These are phyloP conservation scores for Sporothrix pallida DNA, from an alignment of 2,329 filamentous ascomycete species.

Conservation along the genomic window DNA sequence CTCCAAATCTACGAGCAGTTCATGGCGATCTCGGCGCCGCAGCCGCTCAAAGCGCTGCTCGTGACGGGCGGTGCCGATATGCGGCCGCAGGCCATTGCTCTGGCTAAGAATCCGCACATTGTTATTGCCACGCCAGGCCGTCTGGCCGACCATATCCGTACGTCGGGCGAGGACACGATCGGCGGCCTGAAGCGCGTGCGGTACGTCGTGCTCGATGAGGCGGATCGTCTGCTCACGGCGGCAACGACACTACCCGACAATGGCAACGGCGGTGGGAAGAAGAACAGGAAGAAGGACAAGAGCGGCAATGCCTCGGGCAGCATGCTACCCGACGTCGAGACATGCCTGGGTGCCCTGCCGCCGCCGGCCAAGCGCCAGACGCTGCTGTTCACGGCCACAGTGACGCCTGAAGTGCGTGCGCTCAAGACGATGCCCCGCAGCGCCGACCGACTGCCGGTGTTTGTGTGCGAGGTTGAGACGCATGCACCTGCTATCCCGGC, in stretches of 20 bases:
- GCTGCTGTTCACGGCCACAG: slow-evolving; percentile 91
- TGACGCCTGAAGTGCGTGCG: slow-evolving; percentile 88
- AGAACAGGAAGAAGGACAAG: slow-evolving; percentile 74
- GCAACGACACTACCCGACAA: slow-evolving; percentile 45
- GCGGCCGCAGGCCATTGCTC: slow-evolving; percentile 83
- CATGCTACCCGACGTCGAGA: slow-evolving; percentile 94
- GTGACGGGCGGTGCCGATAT: slow-evolving; percentile 93
- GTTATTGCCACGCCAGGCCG: slow-evolving; percentile 94
- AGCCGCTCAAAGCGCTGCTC: slow-evolving; percentile 85
- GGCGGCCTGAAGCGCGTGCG: slow-evolving; percentile 77
- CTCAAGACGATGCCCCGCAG: slow-evolving; percentile 77
- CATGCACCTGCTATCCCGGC: slow-evolving; percentile 76
- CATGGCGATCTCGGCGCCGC: slow-evolving; percentile 86
- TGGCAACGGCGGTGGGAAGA: slow-evolving; percentile 55
- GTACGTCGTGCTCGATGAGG: slow-evolving; percentile 93
- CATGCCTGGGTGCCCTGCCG: slow-evolving; percentile 82
- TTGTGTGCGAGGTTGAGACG: slow-evolving; percentile 87
- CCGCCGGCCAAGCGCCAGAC: slow-evolving; percentile 83
- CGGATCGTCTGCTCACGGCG: slow-evolving; percentile 81
- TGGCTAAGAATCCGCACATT: slow-evolving; percentile 82
- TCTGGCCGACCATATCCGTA: slow-evolving; percentile 90
- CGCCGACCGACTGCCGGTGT: slow-evolving; percentile 75
- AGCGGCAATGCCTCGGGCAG: slow-evolving; percentile 64
- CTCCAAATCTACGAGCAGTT: slow-evolving; percentile 97
- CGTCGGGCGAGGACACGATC: slow-evolving; percentile 88